Evolutionary conservation across 257 asterid species (phyloP).

Genomic region (Solanum sitiens): DNA sequence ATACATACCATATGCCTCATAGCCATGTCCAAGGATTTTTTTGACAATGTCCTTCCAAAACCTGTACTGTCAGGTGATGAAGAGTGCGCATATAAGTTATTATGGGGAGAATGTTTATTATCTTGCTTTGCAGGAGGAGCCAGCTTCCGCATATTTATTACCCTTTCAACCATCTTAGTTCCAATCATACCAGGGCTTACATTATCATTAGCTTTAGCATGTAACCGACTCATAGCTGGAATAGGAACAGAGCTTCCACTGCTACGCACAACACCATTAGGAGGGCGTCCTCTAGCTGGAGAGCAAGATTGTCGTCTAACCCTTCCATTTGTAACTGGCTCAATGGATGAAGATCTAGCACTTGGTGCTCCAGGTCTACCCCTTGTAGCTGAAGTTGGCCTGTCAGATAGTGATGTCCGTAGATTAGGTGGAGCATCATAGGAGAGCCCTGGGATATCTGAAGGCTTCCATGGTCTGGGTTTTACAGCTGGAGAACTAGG

Average conservation of each 20-base stretch:
- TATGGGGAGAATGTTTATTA: background rate
- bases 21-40: slow-evolving; percentile 22
- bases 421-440: slow-evolving; percentile 16
- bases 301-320: slow-evolving; percentile 15
- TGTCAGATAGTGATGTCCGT: slow-evolving; percentile 11
- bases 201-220: slow-evolving; percentile 9
- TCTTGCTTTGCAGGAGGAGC: slow-evolving; percentile 17
- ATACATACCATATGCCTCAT: slow-evolving; percentile 21
- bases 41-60: slow-evolving; percentile 16
- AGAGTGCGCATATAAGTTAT: slow-evolving; percentile 5
- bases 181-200: slow-evolving; percentile 15
- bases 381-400: slow-evolving; percentile 11
- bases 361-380: slow-evolving; percentile 12
- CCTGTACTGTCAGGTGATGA: slow-evolving; percentile 13
- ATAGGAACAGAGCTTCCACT: slow-evolving; percentile 14
- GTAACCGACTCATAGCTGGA: slow-evolving; percentile 11
- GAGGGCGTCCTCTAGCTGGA: slow-evolving; percentile 5
- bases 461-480: slow-evolving; percentile 11
- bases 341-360: slow-evolving; percentile 8
- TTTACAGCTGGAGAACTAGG: slow-evolving; percentile 17
- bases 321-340: slow-evolving; percentile 13
- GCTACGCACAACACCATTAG: slow-evolving; percentile 1
- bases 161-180: slow-evolving; percentile 20
- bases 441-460: slow-evolving; percentile 4
- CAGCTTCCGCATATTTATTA: slow-evolving; percentile 16